Base-by-base conservation (phyloP, 495 filamentous ascomycete species). In the Durotheca rogersii region DNA sequence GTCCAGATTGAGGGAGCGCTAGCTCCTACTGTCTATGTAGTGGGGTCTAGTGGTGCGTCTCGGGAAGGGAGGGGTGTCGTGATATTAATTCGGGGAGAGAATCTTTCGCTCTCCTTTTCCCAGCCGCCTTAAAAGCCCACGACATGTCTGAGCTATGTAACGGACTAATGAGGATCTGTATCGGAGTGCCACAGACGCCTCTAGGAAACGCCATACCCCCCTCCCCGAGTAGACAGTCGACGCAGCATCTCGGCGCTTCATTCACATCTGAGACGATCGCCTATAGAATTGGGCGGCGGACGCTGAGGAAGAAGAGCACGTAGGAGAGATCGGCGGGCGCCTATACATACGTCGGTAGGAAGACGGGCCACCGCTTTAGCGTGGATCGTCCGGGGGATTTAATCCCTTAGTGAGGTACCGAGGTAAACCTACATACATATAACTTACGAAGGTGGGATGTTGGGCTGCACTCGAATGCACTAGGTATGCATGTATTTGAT, bases 321-420 rank as follows among this genome's bases (percentile, higher is more conserved):
- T n/a, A 27, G 4, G 9, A 9, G 23, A 58, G 45, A 47, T 58
- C 55, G 46, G 50, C 45, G 18, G 39, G 55, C 49, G 49, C 55
- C 45, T 54, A 37, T 51, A n/a, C n/a, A n/a, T n/a, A n/a, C n/a
- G n/a, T n/a, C n/a, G n/a, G n/a, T n/a, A n/a, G 35, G 29, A 20
- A 41, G 38, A 50, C 23, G 41, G 38, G 23, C 47, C 25, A 50
- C 20, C 19, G 41, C 44, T 50, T 45, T 53, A 21, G 50, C 56
- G 56, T 45, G 56, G 50, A 51, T 53, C 50, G 41, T 33, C 56
- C 50, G 56, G 50, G 51, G 49, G 50, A 33, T 51, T 59, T 51
- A 51, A 51, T 54, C 56, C 41, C 43, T 40, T n/a, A n/a, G n/a
- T n/a, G n/a, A 48, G 49, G 25, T 33, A 56, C 16, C 5, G 29